phyloP scores from a whole-genome alignment of 345 rosid species.

The Gossypium rotundifolium region DNA sequence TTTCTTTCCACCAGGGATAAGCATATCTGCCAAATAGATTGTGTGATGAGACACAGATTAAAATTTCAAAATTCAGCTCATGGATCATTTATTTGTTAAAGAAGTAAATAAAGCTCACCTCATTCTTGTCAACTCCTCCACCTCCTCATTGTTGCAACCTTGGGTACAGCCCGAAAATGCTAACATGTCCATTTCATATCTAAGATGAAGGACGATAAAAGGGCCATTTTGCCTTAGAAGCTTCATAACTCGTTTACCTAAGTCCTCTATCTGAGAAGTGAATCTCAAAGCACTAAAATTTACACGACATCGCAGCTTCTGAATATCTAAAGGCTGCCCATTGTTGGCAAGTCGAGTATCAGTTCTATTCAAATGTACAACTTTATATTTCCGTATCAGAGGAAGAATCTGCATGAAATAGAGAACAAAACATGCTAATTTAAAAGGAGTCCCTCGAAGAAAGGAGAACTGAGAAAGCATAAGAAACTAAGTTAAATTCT shows the following conservation, averaged over 20 bases:
- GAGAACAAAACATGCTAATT: not conserved
- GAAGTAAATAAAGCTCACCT: slow-evolving; percentile 39
- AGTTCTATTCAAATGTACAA: slow-evolving; percentile 79
- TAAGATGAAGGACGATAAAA: slow-evolving; percentile 82
- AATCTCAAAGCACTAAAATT: slow-evolving; percentile 81
- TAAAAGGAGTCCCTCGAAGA: not conserved
- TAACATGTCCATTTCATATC: slow-evolving; percentile 99
- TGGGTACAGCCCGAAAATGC: slow-evolving; percentile 97
- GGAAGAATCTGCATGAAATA: slow-evolving; percentile 76
- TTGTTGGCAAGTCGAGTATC: slow-evolving; percentile 92
- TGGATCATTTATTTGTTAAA: not conserved
- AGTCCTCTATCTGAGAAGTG: slow-evolving; percentile 87
- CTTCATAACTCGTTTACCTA: slow-evolving; percentile 70
- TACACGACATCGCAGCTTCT: slow-evolving; percentile 92
- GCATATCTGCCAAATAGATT: slow-evolving; percentile 53
- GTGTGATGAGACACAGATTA: not conserved
- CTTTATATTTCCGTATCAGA: slow-evolving; percentile 72
- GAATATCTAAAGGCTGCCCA: slow-evolving; percentile 62
- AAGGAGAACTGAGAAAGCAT: not conserved
- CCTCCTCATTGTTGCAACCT: slow-evolving; percentile 85
- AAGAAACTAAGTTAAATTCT: not conserved
- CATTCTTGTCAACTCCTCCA: slow-evolving; percentile 92
- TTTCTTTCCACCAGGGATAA: slow-evolving; percentile 95
- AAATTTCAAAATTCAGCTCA: not conserved
- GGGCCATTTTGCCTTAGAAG: slow-evolving; percentile 82